Evolutionary conservation across 2,329 filamentous ascomycete species (phyloP).

Genomic region (Teratosphaeria pseudoeucalypti): DNA sequence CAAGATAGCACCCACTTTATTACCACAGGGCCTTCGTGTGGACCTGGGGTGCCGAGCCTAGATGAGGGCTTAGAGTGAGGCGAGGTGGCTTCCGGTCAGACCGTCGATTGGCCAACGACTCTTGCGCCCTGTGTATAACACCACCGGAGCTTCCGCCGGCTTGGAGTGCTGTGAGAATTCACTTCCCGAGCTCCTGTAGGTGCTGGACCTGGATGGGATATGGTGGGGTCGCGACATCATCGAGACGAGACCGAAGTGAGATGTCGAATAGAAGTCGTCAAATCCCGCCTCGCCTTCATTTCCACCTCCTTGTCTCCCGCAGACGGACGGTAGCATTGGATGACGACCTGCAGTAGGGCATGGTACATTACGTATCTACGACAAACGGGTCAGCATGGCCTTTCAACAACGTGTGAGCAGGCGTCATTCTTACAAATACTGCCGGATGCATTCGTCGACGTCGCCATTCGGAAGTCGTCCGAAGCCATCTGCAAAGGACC

Average conservation of each 20-base stretch:
- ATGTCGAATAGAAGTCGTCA: constrained; percentile 28
- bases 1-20: background rate
- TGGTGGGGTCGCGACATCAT: background rate
- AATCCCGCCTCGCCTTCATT: constrained; percentile 31
- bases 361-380: constrained; percentile 37
- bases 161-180: background rate
- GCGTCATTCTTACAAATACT: constrained; percentile 31
- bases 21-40: background rate
- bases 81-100: background rate
- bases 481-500: constrained; percentile 34
- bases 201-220: background rate
- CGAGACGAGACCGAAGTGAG: constrained; percentile 4
- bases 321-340: constrained; percentile 34
- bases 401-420: background rate
- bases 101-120: background rate
- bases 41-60: background rate
- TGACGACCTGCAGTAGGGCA: constrained; percentile 31
- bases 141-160: background rate
- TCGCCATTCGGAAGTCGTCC: constrained; percentile 27
- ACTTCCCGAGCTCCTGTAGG: background rate
- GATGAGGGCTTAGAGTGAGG: background rate
- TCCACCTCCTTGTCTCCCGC: constrained; percentile 29
- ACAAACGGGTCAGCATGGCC: background rate
- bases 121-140: background rate
- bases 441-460: constrained; percentile 25